These are phyloP conservation scores for Eucalyptus leucophloia DNA, from an alignment of 345 rosid species.

Conservation along the genomic window DNA sequence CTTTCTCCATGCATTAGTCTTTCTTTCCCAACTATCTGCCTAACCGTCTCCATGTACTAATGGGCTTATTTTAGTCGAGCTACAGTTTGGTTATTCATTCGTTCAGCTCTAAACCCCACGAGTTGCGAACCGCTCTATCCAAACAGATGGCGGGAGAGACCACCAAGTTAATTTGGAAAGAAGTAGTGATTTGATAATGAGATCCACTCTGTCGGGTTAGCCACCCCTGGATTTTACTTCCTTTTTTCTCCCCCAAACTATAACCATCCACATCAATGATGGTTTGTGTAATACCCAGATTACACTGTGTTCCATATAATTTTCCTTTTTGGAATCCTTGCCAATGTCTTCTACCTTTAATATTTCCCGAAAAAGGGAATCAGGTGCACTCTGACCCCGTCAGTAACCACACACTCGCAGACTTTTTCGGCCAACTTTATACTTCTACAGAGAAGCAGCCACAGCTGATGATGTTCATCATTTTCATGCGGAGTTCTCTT, in stretches of 20 bases:
- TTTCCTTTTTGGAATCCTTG: not conserved
- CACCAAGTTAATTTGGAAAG: not conserved
- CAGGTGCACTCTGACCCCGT: not conserved
- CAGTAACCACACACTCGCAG: not conserved
- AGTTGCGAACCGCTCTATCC: not conserved
- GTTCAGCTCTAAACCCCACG: not conserved
- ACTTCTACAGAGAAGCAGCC: not conserved
- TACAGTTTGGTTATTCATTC: not conserved
- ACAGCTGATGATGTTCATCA: not conserved
- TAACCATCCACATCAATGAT: not conserved
- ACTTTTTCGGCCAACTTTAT: not conserved
- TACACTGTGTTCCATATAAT: not conserved
- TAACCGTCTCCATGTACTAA: not conserved
- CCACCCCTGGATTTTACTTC: not conserved
- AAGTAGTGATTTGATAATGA: not conserved
- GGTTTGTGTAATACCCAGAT: not conserved
- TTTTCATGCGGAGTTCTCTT: not conserved
- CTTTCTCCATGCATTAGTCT: not conserved
- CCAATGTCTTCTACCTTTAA: not conserved
- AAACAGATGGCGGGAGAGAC: not conserved
- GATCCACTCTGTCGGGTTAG: not conserved
- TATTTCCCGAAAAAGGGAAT: not conserved
- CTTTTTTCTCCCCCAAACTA: not conserved
- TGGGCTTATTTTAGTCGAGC: not conserved
- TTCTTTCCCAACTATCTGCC: not conserved